Evolutionary conservation across 176 grass and related monocot genomes (phyloP).

Genomic region (Hyparrhenia diplandra): DNA sequence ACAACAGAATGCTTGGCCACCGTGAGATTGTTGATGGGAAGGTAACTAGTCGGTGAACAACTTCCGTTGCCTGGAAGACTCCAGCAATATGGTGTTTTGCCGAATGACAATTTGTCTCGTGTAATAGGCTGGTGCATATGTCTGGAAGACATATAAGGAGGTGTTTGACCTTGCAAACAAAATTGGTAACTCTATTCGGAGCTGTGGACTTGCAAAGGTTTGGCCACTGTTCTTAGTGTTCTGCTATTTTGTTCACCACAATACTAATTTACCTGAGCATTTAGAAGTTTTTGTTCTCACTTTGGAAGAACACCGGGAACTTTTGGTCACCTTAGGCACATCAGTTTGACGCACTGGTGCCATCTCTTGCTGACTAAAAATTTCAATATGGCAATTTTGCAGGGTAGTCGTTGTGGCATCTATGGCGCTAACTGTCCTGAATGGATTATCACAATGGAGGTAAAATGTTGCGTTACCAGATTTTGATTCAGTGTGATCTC

Average conservation of each 20-base stretch:
- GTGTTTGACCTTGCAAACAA: conserved; percentile 57
- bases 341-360: conserved; percentile 6
- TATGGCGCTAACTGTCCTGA: conserved; percentile 84
- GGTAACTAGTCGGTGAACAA: conserved; percentile 33
- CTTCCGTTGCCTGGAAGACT: background rate
- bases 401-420: conserved; percentile 78
- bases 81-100: background rate
- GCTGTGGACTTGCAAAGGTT: conserved; percentile 60
- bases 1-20: conserved; percentile 74
- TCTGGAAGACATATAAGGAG: conserved; percentile 72
- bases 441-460: conserved; percentile 90
- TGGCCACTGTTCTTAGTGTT: conserved; percentile 7
- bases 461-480: conserved; percentile 24
- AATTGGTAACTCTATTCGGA: conserved; percentile 68
- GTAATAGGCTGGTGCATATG: conserved; percentile 60
- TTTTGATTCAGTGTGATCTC: background rate
- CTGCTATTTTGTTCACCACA: background rate
- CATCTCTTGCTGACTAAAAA: background rate
- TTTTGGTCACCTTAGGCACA: background rate
- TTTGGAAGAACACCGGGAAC: background rate
- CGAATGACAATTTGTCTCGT: conserved; percentile 19
- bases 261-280: conserved; percentile 16
- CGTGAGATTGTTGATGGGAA: conserved; percentile 66
- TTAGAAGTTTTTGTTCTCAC: background rate
- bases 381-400: conserved; percentile 3